Conservation (phyloP, 106 monocot species). For the Allium sativum region DNA sequence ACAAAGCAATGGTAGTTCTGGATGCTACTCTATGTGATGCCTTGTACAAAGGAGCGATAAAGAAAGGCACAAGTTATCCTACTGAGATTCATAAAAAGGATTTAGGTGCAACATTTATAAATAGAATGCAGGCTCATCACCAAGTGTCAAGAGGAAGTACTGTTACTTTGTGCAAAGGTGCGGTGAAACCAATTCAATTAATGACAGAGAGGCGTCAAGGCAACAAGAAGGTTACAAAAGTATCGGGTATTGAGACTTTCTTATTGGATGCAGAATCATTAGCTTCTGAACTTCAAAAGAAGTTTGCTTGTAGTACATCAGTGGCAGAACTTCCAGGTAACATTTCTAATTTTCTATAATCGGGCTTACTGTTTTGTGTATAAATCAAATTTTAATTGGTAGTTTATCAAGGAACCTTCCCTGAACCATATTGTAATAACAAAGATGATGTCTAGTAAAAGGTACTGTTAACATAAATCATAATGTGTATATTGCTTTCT, state of each 20-base stretch:
- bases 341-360: too few species aligned
- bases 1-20: conserved; percentile 64
- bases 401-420: too few species aligned
- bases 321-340: conserved; percentile 90
- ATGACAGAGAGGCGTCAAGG: conserved; percentile 91
- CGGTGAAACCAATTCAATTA: conserved; percentile 66
- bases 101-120: conserved; percentile 70
- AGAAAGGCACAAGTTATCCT: conserved; percentile 79
- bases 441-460: too few species aligned
- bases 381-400: too few species aligned
- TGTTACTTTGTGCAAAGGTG: conserved; percentile 57
- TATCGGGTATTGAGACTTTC: conserved; percentile 80
- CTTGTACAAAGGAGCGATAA: conserved; percentile 81
- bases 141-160: conserved; percentile 55
- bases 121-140: conserved; percentile 81
- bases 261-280: conserved; percentile 76
- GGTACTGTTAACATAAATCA: too few species aligned
- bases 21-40: conserved; percentile 90
- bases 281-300: conserved; percentile 91
- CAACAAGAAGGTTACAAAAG: conserved; percentile 88
- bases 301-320: conserved; percentile 97
- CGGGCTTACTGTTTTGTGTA: too few species aligned
- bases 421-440: too few species aligned
- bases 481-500: too few species aligned
- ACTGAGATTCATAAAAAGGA: conserved; percentile 91